Percentiles rank a stretch among this genome's conserved stretches.
These are phyloP conservation scores for Mycena haematopus DNA, from an alignment of 768 basidiomycete species.

Conservation along the genomic window DNA sequence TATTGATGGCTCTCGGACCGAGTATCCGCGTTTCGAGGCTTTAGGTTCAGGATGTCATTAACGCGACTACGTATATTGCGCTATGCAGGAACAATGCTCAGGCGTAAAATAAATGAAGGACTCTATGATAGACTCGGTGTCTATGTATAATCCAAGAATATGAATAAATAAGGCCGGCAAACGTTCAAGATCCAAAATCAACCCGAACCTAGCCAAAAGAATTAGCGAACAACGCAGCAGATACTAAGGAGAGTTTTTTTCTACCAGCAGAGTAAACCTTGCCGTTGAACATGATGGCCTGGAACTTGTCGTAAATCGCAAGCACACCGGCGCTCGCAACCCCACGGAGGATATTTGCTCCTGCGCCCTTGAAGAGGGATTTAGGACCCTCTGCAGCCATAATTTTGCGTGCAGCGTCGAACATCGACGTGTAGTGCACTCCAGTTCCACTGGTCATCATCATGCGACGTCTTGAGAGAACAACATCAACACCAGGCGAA, in stretches of 20 bases:
- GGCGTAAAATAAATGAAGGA: too few species aligned
- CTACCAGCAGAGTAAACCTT: conserved; percentile 77
- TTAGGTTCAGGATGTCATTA: background rate
- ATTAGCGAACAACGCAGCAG: background rate
- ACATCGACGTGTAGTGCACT: conserved; percentile 84
- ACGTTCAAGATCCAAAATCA: background rate
- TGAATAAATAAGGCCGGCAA: background rate
- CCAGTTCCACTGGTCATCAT: conserved; percentile 88
- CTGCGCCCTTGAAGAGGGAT: conserved; percentile 89
- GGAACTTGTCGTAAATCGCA: conserved; percentile 86
- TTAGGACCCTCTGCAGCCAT: conserved; percentile 78
- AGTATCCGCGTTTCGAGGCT: background rate
- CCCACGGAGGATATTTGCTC: conserved; percentile 79
- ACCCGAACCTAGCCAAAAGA: background rate
- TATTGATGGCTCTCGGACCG: background rate
- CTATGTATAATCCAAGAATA: background rate
- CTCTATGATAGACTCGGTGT: too few species aligned
- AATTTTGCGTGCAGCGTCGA: conserved; percentile 76
- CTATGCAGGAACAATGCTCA: too few species aligned
- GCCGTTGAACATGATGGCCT: conserved; percentile 72
- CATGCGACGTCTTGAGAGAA: conserved; percentile 77
- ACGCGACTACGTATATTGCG: too few species aligned
- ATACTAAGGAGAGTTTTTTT: background rate
- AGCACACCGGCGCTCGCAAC: conserved; percentile 88
- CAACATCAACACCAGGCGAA: conserved; percentile 28